Conservation (phyloP, 768 basidiomycete species). For the Leccinum olivaceopallidum region DNA sequence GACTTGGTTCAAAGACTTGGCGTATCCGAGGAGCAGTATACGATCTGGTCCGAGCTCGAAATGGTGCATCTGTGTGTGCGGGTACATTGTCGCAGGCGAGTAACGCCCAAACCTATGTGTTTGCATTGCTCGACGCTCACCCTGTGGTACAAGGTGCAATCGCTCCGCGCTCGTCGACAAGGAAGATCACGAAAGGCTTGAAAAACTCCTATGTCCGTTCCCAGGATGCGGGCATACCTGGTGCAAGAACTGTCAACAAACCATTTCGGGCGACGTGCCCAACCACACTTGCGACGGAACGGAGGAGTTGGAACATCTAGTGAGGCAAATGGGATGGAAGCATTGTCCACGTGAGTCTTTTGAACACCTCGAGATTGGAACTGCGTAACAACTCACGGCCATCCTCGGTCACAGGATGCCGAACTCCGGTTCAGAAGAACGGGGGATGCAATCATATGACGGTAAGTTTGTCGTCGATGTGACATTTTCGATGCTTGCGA, state of each 20-base stretch:
- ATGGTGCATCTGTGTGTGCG: conserved; percentile 41
- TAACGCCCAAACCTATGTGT: not conserved
- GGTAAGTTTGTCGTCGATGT: conserved; percentile 35
- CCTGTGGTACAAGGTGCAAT: conserved; percentile 43
- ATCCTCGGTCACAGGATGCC: conserved; percentile 33
- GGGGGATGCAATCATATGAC: conserved; percentile 63
- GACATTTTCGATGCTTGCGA: not conserved
- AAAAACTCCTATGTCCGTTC: conserved; percentile 49
- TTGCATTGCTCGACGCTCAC: not conserved
- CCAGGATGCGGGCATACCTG: conserved; percentile 50
- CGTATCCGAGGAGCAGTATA: conserved; percentile 42
- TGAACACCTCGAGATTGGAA: not conserved
- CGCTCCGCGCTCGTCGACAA: conserved; percentile 49
- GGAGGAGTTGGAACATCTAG: conserved; percentile 50
- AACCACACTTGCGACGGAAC: conserved; percentile 59
- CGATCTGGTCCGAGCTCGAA: conserved; percentile 46
- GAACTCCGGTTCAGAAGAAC: conserved; percentile 50
- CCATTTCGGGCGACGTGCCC: conserved; percentile 30
- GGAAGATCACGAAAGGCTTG: conserved; percentile 40
- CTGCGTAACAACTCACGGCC: not conserved
- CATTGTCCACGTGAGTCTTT: conserved; percentile 52
- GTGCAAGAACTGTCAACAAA: conserved; percentile 60
- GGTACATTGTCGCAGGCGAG: conserved; percentile 51
- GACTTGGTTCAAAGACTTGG: conserved; percentile 40
- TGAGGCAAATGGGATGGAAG: conserved; percentile 58